Evolutionary conservation across 2,329 filamentous ascomycete genomes (phyloP), one percentile per base, ranked within the genome.

Genomic region (Penicillium sp.): DNA sequence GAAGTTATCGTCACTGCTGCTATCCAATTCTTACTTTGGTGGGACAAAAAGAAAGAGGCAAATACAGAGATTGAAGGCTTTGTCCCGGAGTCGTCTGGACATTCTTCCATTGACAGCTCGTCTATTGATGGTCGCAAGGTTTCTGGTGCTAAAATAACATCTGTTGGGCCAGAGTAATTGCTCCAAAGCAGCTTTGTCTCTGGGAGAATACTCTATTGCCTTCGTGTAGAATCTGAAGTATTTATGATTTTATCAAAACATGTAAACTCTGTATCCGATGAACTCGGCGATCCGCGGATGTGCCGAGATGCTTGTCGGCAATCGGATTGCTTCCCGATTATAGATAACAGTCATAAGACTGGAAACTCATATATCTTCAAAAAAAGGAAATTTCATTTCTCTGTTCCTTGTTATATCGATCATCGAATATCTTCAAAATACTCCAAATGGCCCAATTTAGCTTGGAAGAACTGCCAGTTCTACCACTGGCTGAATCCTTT

Each of bases 401-500:
- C 19, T 19, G 19, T 19, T 19, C 19, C 19, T 19, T 19, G 19
- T 19, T 19, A 19, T 19, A 19, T 19, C 19, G 19, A 19, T 19
- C 19, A 27, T 27, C 26, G 3, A 2, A 10, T 27, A 27, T 9
- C 26, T 3, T 2, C 26, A 9, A 10, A 10, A 10, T 10, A 10
- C 9, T 27, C 9, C 2, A 27, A 27, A 27, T 27, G 26, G 26
- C 26, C 9, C 11, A 3, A 3, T 31, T 2, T 6, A 19, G 8
- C 16, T 31, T 51, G 3, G 26, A 23, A 6, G 35, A 51, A 5
- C 39, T 53, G 11, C 39, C 39, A 4, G 26, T 45, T 11, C 4
- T 35, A 33, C 51, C 51, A 14, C 16, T 42, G 10, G 43, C 27
- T 26, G 51, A 46, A 31, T 16, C 45, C 3, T 72, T 70, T 47